Base-by-base conservation (phyloP, 768 basidiomycete species). In the Tylopilus vinaceipallidus region DNA sequence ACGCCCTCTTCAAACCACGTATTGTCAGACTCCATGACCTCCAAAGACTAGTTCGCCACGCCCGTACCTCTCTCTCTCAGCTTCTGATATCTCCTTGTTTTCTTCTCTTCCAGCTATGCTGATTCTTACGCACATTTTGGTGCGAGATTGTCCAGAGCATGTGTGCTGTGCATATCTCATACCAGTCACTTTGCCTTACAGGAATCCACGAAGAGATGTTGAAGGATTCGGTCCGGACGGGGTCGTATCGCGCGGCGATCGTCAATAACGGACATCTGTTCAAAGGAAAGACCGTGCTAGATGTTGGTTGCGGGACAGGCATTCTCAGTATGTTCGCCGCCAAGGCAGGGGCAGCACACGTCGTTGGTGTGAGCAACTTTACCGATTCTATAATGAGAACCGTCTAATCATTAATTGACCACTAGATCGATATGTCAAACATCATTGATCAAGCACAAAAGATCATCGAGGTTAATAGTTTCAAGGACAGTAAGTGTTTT, bases 151-250 rank as follows among this genome's bases (percentile, higher is more conserved):
- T 38, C 29, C 32, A 54, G 11, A 20, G 32, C 16, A 40, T 34
- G 27, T 27, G 17, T 16, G 23, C 39, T 47, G 17, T 16, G 33
- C 43, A 5, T 32, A 43, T 47, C 55, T 56, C 16, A 58, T 34
- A 16, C 38, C 13, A 33, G 39, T 6, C 20, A 16, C 55, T 19
- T 51, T 22, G 26, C 54, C 11, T 32, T 19, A 47, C 60, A 97
- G 93, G 94, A 50, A 97, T 98, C 60, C 95, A 98, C 68, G 95
- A 98, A 73, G 97, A 99, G 75, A 99, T 99, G 97, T 73, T 99
- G 70, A 99, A 99, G 73, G 97, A 99, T 72, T 73, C 76, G 33
- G 93, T 99, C 58, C 87, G 97, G 54, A 99, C 97, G 38, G 84
- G 92, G 29, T 91, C 94, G 36, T 99, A 99, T 80, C 87, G 91